Evolutionary conservation across 768 basidiomycete genomes (phyloP).

Genomic region (Phanerochaete carnosa): DNA sequence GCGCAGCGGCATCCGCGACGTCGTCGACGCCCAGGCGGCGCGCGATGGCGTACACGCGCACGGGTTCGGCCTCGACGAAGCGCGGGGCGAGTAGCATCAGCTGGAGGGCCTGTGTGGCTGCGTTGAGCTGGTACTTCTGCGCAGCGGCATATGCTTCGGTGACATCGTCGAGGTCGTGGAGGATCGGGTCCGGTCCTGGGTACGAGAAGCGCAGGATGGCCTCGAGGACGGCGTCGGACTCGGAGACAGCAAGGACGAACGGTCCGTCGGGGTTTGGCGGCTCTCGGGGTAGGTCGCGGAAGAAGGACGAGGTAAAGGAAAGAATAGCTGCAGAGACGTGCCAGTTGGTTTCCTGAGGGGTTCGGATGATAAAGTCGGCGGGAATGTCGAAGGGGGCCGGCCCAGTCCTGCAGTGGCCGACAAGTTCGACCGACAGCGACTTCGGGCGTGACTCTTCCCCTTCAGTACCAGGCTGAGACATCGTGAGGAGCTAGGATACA

Average conservation of each 20-base stretch:
- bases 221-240: conserved; percentile 42
- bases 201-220: conserved; percentile 59
- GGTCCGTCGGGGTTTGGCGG: conserved; percentile 20
- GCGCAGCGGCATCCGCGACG: conserved; percentile 60
- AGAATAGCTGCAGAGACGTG: conserved; percentile 36
- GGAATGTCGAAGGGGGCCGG: background rate
- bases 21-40: conserved; percentile 61
- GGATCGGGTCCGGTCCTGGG: conserved; percentile 50
- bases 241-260: conserved; percentile 55
- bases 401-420: background rate
- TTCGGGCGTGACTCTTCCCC: background rate
- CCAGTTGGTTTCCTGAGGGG: conserved; percentile 4
- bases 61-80: conserved; percentile 47
- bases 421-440: background rate
- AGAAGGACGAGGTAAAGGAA: conserved; percentile 62
- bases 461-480: background rate
- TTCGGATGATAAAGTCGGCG: conserved; percentile 1
- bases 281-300: conserved; percentile 59
- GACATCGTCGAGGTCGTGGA: conserved; percentile 53
- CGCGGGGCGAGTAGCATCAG: conserved; percentile 45
- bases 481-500: background rate
- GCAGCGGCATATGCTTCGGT: conserved; percentile 48
- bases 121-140: conserved; percentile 60
- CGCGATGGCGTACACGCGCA: conserved; percentile 69
- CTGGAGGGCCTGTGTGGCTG: conserved; percentile 47